Evolutionary conservation across 148 eudicot species (phyloP).

Genomic region (Rhododendron mucronatum): DNA sequence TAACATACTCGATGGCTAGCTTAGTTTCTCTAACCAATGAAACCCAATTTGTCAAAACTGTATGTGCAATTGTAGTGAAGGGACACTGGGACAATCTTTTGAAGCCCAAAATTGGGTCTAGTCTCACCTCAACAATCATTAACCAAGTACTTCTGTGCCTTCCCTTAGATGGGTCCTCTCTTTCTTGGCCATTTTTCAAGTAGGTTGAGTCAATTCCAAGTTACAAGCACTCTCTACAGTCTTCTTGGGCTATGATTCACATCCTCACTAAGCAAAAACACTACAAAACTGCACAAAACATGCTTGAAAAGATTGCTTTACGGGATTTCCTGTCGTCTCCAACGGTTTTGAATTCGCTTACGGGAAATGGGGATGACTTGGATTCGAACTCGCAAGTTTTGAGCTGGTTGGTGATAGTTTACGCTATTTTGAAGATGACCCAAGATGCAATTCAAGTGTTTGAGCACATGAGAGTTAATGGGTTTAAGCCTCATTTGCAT

Average conservation of each 20-base stretch:
- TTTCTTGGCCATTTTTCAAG: constrained; percentile 58
- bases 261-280: constrained; percentile 48
- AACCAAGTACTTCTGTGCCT: constrained; percentile 35
- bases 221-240: constrained; percentile 64
- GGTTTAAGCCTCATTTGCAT: constrained; percentile 60
- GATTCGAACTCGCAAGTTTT: constrained; percentile 65
- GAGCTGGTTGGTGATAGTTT: constrained; percentile 88
- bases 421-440: constrained; percentile 58
- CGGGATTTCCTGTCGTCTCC: constrained; percentile 61
- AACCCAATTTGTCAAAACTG: constrained; percentile 33
- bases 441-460: constrained; percentile 80
- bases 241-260: constrained; percentile 67
- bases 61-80: constrained; percentile 50
- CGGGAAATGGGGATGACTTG: constrained; percentile 25
- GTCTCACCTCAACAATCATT: constrained; percentile 46
- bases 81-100: constrained; percentile 59
- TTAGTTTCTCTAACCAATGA: constrained; percentile 31
- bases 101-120: constrained; percentile 52
- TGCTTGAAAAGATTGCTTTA: constrained; percentile 69
- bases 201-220: constrained; percentile 62
- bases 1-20: constrained; percentile 23
- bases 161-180: constrained; percentile 19
- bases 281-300: constrained; percentile 52
- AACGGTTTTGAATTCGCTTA: constrained; percentile 58
- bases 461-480: constrained; percentile 70